Percentiles rank a stretch among this genome's conserved stretches.
These are phyloP conservation scores for Cyclostephanos invisitatus DNA, from an alignment of 108 stramenopile species.

Conservation along the genomic window DNA sequence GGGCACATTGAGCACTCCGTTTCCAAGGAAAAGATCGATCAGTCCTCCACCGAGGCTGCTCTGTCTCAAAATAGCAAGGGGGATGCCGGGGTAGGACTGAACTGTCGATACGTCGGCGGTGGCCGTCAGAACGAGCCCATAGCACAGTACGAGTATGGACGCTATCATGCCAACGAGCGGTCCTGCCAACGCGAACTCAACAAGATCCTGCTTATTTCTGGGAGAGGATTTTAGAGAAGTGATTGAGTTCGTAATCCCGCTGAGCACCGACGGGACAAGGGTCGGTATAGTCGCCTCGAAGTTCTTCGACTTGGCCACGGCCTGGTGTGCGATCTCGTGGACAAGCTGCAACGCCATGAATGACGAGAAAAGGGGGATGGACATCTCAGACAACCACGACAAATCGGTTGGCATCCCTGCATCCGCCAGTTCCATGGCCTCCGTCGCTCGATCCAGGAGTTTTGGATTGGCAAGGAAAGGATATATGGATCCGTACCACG, in stretches of 20 bases:
- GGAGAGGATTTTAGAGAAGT: constrained; percentile 71
- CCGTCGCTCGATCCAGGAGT: constrained; percentile 61
- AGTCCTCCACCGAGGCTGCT: constrained; percentile 81
- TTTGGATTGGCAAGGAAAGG: constrained; percentile 79
- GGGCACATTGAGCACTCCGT: constrained; percentile 71
- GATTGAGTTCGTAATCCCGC: constrained; percentile 74
- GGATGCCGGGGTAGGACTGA: constrained; percentile 70
- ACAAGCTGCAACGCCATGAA: constrained; percentile 65
- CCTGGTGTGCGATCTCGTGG: constrained; percentile 70
- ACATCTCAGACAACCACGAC: constrained; percentile 70
- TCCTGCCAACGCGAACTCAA: constrained; percentile 77
- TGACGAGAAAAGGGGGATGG: constrained; percentile 68
- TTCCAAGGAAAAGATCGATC: constrained; percentile 63
- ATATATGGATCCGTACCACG: constrained; percentile 81
- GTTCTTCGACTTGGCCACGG: constrained; percentile 56
- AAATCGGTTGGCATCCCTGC: constrained; percentile 73
- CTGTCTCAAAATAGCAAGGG: constrained; percentile 67
- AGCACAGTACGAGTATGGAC: constrained; percentile 50
- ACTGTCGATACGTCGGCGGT: constrained; percentile 50
- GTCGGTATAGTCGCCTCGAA: constrained; percentile 68
- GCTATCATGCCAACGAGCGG: constrained; percentile 74
- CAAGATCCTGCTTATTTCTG: constrained; percentile 72
- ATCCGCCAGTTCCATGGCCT: constrained; percentile 70
- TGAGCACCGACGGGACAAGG: constrained; percentile 77
- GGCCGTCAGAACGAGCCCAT: constrained; percentile 65